phyloP scores from a whole-genome alignment of 495 filamentous ascomycete species.

The Aspergillus leporis region DNA sequence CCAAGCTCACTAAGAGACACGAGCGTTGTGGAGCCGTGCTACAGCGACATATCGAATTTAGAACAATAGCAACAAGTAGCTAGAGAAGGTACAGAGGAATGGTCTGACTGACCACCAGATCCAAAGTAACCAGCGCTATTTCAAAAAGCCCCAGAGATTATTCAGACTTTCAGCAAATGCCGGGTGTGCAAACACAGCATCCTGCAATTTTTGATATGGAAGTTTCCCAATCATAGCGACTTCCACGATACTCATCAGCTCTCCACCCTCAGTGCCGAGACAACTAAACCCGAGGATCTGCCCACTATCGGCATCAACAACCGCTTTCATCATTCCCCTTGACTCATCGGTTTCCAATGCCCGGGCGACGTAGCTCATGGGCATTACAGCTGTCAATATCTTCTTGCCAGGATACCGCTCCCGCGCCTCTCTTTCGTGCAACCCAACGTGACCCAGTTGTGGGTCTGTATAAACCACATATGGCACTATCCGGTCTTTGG shows the following conservation, averaged over 20 bases:
- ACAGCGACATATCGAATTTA: too few species aligned
- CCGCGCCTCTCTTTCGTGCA: conserved; percentile 39
- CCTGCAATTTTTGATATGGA: conserved; percentile 37
- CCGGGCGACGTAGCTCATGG: conserved; percentile 50
- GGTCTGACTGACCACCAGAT: background rate
- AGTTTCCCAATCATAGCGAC: conserved; percentile 50
- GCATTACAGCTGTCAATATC: conserved; percentile 48
- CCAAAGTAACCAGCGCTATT: conserved; percentile 9
- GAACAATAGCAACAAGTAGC: too few species aligned
- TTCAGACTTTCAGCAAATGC: conserved; percentile 52
- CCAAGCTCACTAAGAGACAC: too few species aligned
- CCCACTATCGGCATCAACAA: conserved; percentile 43
- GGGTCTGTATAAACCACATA: conserved; percentile 55
- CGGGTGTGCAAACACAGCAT: conserved; percentile 52
- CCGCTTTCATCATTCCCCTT: conserved; percentile 53
- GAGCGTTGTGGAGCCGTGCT: too few species aligned
- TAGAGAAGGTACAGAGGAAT: background rate
- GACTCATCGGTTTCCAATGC: conserved; percentile 53
- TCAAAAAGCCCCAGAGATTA: conserved; percentile 46
- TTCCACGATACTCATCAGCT: conserved; percentile 54
- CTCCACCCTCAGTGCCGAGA: conserved; percentile 53
- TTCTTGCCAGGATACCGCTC: conserved; percentile 19
- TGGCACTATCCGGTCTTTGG: conserved; percentile 37
- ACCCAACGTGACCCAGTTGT: conserved; percentile 51
- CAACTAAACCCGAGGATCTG: conserved; percentile 51